phyloP scores from a whole-genome alignment of 1,139 yeast genomes.

The Yamadazyma membranifaciens region DNA sequence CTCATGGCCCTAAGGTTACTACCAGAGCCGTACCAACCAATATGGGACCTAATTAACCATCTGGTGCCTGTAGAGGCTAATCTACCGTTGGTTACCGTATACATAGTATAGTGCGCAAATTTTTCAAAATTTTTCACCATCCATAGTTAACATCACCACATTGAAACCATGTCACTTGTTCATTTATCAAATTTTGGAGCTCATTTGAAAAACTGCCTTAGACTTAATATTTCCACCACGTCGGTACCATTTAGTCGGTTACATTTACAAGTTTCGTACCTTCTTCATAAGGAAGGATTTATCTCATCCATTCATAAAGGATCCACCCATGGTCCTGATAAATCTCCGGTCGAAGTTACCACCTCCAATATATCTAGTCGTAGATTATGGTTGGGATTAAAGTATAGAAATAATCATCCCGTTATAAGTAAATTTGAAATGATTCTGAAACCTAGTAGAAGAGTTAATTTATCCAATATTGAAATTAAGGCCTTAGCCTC shows the following conservation, averaged over 20 bases:
- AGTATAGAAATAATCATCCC: slow-evolving; percentile 78
- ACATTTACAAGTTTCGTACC: slow-evolving; percentile 80
- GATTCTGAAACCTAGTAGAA: slow-evolving; percentile 83
- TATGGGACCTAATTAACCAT: too few relatives aligned
- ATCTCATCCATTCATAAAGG: slow-evolving; percentile 84
- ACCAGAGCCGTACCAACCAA: too few relatives aligned
- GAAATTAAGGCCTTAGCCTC: slow-evolving; percentile 74
- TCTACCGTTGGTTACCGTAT: not conserved
- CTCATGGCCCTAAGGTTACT: too few relatives aligned
- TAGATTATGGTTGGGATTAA: slow-evolving; percentile 87
- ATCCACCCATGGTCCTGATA: slow-evolving; percentile 86
- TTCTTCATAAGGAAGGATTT: slow-evolving; percentile 89
- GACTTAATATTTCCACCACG: slow-evolving; percentile 72
- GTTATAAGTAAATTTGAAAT: slow-evolving; percentile 72
- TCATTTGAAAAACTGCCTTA: slow-evolving; percentile 84
- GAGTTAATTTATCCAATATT: slow-evolving; percentile 58
- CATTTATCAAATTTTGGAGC: slow-evolving; percentile 83
- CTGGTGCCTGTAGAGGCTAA: too few relatives aligned
- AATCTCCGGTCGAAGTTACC: slow-evolving; percentile 71
- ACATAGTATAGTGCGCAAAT: not conserved
- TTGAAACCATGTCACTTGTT: slow-evolving; percentile 67
- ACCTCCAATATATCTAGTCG: slow-evolving; percentile 85
- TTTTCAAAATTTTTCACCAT: not conserved
- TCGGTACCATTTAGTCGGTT: slow-evolving; percentile 82
- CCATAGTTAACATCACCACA: not conserved